Base-by-base conservation (phyloP, 805 yeast species). In the Teunomyces tritomae region DNA sequence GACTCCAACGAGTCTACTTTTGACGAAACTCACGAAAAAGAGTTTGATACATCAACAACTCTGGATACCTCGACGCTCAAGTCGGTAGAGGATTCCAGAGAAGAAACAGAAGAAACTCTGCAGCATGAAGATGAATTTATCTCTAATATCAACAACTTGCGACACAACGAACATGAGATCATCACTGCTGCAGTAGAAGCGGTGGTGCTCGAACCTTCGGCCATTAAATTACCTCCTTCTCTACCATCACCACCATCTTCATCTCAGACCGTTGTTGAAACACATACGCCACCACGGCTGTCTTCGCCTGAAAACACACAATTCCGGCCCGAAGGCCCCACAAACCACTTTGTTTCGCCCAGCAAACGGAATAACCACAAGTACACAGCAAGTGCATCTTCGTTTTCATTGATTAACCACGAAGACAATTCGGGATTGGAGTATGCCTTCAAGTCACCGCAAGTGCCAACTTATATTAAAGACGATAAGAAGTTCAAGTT, bases 401-500 rank as follows among this genome's bases (percentile, higher is more conserved):
- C 69, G 8, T 50, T 58, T 20, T 53, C 68, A 4, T 49, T 64
- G 51, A 51, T 65, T 14, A 60, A 57, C 44, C 55, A 54, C 29
- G 69, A 63, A 39, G 70, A 65, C 24, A 55, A 56, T 28, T 49
- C 37, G 7, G 73, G 62, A 6, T 54, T 68, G 46, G 62, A 64
- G 44, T 67, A 59, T 48, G 72, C 72, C 3, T 67, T 61, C 51
- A 57, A 54, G 32, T 58, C 68, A 2, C 48, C 59, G 1, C 45
- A 58, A 39, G 73, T 61, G n/a, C 73, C 72, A 6, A 54, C 63
- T 8, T 71, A 62, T 52, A 71, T 73, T 44, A 70, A 70, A 51
- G 62, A 69, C 44, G 69, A 71, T 56, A 69, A 67, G 48, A 73
- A 72, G 55, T 73, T 70, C 58, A 70, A 68, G 52, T 73, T 67